Base-by-base conservation (phyloP, 1,284 basidiomycete species). In the Cutaneotrichosporon cavernicola region DNA sequence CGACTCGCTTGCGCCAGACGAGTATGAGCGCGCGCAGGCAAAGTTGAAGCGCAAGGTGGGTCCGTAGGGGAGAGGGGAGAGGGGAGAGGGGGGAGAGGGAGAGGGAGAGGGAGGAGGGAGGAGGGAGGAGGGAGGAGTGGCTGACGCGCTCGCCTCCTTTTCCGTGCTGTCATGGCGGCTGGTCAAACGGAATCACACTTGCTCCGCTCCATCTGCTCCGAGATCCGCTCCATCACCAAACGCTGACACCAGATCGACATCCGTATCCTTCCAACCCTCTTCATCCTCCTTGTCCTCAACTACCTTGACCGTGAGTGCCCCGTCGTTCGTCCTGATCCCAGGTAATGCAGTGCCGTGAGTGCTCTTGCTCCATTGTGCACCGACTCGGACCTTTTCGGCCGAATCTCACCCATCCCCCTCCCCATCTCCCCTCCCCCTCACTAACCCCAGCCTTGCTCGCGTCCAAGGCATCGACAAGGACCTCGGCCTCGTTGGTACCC, bases 221-320 rank as follows among this genome's bases (percentile, higher is more conserved):
- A 5, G 38, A 4, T 56, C 52, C 22, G 31, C 52, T 30, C 52
- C 30, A 4, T 21, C 34, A 34, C 34, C n/a, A 11, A 5, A 7
- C 51, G 38, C 62, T 60, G 21, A 64, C 58, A 16, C 18, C 53
- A 74, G 66, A 68, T 69, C 52, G 73, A 71, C 57, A 11, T 71
- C 2, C 57, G 67, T 34, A 67, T 72, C 51, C 60, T 70, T 32
- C 70, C 69, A 2, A 60, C 56, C 6, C 65, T 77, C 2, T 76
- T 75, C 56, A 49, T 74, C 31, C 70, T 78, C 16, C 64, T 76
- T 16, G 64, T 77, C 49, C 68, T 77, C 30, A 77, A 77, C 64
- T 79, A 77, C 58, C 69, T 79, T 22, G 74, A 77, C 66, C 69
- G 78, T 56, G 76, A 77, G 56, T 73, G 72, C 11, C 67, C 72